These are phyloP conservation scores for Berkeleyomyces rouxiae DNA, from an alignment of 2,329 filamentous ascomycete species.

Conservation along the genomic window DNA sequence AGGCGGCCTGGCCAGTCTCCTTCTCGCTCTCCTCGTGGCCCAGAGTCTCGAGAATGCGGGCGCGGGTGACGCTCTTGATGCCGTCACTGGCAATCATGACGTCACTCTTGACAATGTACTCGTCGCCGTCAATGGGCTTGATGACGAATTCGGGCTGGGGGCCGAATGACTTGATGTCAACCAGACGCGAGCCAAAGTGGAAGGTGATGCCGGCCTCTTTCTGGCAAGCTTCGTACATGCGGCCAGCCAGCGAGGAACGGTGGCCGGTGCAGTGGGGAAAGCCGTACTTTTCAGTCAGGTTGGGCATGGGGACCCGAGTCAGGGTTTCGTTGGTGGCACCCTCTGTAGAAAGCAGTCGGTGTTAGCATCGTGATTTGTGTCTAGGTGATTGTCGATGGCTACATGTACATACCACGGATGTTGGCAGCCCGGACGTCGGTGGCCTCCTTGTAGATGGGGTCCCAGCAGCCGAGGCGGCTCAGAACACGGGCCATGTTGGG, in stretches of 20 bases:
- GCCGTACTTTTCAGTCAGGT: constrained; percentile 50
- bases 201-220: constrained; percentile 47
- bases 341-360: constrained; percentile 25
- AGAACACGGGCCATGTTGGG: constrained; percentile 69
- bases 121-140: constrained; percentile 36
- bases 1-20: constrained; percentile 61
- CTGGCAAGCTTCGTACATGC: constrained; percentile 54
- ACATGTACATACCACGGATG: constrained; percentile 40
- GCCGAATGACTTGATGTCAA: constrained; percentile 39
- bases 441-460: constrained; percentile 50
- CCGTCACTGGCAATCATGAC: constrained; percentile 38
- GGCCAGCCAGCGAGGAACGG: constrained; percentile 51
- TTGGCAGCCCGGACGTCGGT: constrained; percentile 55
- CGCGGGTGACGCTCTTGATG: constrained; percentile 35
- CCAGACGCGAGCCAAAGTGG: constrained; percentile 43
- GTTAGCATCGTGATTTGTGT: neutral
- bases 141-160: constrained; percentile 44
- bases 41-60: constrained; percentile 36
- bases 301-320: constrained; percentile 50
- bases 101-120: constrained; percentile 37
- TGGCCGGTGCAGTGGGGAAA: constrained; percentile 72
- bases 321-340: constrained; percentile 54
- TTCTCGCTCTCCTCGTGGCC: constrained; percentile 37
- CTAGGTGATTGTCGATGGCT: neutral
- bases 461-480: constrained; percentile 56